These are phyloP conservation scores for Quercus bicolor DNA, from an alignment of 306 rosid genomes.

Conservation along the genomic window DNA sequence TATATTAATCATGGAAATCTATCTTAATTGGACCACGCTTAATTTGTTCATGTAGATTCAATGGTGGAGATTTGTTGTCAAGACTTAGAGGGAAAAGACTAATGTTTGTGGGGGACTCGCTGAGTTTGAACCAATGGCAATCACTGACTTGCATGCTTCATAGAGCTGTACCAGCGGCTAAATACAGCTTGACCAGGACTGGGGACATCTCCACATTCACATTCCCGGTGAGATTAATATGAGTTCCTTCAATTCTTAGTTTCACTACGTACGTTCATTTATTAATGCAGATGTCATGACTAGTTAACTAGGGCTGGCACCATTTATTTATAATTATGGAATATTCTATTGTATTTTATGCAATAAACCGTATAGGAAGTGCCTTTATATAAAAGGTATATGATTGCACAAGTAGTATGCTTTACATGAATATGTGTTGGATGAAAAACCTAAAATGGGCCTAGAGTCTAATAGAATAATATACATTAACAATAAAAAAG, in stretches of 20 bases:
- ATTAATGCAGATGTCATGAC: background rate
- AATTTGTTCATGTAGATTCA: slow-evolving; percentile 30
- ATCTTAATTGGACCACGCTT: slow-evolving; percentile 9
- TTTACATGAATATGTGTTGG: too few species aligned
- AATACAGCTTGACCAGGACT: slow-evolving; percentile 20
- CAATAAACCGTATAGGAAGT: too few species aligned
- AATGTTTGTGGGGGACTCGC: slow-evolving; percentile 59
- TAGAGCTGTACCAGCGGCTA: slow-evolving; percentile 28
- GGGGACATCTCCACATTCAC: slow-evolving; percentile 39
- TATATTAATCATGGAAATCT: background rate
- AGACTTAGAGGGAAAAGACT: slow-evolving; percentile 43
- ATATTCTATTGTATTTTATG: too few species aligned
- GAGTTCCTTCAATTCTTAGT: background rate
- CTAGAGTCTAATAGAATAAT: too few species aligned
- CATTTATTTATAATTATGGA: too few species aligned
- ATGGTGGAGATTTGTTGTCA: slow-evolving; percentile 43
- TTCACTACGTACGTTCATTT: background rate
- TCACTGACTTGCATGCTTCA: slow-evolving; percentile 61
- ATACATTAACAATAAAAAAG: too few species aligned
- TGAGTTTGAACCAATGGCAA: slow-evolving; percentile 72
- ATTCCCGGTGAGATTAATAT: slow-evolving; percentile 32
- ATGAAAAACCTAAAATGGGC: too few species aligned
- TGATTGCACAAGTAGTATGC: too few species aligned
- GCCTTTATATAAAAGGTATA: too few species aligned
- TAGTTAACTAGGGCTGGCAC: background rate